A percentile compares a stretch with the other conserved stretches of the same genome.
phyloP scores from a whole-genome alignment of 768 basidiomycete species.

The Cubamyces lactineus region DNA sequence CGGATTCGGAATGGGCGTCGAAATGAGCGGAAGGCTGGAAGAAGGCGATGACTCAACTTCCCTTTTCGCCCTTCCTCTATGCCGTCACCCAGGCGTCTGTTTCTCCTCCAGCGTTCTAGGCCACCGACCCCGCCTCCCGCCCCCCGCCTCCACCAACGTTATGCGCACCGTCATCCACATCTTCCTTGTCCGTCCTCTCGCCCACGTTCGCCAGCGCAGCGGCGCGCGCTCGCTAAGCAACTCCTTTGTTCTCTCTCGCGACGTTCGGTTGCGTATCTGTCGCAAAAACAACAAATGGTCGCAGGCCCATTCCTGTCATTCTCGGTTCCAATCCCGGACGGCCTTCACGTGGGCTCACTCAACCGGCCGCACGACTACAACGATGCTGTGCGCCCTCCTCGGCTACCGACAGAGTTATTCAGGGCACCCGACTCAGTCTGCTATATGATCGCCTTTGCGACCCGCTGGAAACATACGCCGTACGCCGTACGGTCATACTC shows the following conservation, averaged over 20 bases:
- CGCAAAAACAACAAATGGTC: neutral
- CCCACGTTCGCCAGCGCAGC: neutral
- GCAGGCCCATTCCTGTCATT: neutral
- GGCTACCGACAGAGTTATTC: neutral
- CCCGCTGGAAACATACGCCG: no score
- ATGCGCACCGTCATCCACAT: no score
- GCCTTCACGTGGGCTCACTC: neutral
- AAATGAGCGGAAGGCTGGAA: neutral
- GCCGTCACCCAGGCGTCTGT: conserved; percentile 21
- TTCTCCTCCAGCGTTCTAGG: conserved; percentile 7
- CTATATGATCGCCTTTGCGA: no score
- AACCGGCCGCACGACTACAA: neutral
- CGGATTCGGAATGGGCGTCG: conserved; percentile 5
- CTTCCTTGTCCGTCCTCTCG: neutral
- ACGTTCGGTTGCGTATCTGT: no score
- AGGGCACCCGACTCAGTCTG: no score
- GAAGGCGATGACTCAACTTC: conserved; percentile 18
- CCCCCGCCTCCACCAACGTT: neutral
- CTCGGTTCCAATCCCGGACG: conserved; percentile 1
- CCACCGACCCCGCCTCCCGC: neutral
- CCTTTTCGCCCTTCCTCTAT: neutral
- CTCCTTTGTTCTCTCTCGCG: no score
- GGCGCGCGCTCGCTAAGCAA: no score
- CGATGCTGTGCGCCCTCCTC: conserved; percentile 11
- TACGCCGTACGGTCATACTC: no score